phyloP scores from a whole-genome alignment of 2,329 filamentous ascomycete genomes.

The Xylariales sp. region DNA sequence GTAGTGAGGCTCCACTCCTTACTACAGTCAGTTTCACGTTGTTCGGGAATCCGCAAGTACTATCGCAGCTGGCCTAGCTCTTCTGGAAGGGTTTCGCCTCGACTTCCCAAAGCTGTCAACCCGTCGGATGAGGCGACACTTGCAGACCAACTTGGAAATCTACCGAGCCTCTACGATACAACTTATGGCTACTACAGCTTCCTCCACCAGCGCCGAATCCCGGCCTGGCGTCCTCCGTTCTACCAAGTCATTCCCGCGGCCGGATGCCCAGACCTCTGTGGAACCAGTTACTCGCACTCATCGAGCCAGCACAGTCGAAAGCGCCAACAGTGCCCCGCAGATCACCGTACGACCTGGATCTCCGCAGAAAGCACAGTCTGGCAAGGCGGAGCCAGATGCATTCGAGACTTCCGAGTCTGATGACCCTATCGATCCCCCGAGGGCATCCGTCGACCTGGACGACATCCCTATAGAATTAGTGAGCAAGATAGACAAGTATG shows the following conservation, averaged over 20 bases:
- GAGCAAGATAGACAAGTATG: constrained; percentile 80
- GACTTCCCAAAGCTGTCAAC: no score
- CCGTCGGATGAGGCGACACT: no score
- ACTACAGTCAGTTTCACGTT: no score
- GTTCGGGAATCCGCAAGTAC: no score
- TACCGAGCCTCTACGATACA: neutral
- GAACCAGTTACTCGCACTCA: constrained; percentile 31
- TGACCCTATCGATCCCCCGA: constrained; percentile 39
- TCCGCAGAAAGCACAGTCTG: constrained; percentile 12
- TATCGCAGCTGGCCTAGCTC: no score
- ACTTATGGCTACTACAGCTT: constrained; percentile 19
- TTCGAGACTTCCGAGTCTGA: constrained; percentile 46
- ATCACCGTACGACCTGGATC: constrained; percentile 17
- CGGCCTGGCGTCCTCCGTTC: constrained; percentile 19
- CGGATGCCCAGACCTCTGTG: constrained; percentile 19
- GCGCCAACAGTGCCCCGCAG: constrained; percentile 25
- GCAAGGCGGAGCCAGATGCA: no score
- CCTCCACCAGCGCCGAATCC: constrained; percentile 19
- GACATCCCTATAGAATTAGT: constrained; percentile 92
- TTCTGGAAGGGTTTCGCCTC: no score
- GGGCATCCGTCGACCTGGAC: constrained; percentile 69
- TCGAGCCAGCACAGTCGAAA: constrained; percentile 43
- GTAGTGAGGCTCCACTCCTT: no score
- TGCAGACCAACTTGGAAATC: no score
- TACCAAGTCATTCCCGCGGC: constrained; percentile 20